Evolutionary conservation across 805 yeast species (phyloP).

Genomic region (Henningerozyma blattae): DNA sequence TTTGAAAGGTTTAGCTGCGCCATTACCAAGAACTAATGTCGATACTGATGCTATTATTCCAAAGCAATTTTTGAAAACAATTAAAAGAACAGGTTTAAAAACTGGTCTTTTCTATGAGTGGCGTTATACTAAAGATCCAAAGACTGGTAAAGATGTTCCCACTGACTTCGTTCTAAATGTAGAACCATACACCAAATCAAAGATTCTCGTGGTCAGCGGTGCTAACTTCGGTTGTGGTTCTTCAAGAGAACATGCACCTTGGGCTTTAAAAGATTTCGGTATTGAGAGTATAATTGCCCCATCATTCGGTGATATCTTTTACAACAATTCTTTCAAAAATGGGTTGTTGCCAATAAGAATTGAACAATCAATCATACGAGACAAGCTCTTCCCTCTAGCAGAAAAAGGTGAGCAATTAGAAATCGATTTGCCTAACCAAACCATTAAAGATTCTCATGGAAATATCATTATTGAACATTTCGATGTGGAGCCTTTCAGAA

Average conservation of each 20-base stretch:
- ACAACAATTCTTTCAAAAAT: conserved; percentile 93
- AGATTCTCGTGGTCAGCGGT: conserved; percentile 83
- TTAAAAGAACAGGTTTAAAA: conserved; percentile 89
- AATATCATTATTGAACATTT: conserved; percentile 72
- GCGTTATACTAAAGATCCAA: conserved; percentile 52
- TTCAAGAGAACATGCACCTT: conserved; percentile 98
- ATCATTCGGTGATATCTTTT: conserved; percentile 95
- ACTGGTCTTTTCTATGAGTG: conserved; percentile 86
- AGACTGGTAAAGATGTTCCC: conserved; percentile 55
- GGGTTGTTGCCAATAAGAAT: conserved; percentile 88
- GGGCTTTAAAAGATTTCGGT: conserved; percentile 98
- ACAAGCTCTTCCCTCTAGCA: conserved; percentile 73
- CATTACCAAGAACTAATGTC: conserved; percentile 86
- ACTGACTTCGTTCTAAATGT: conserved; percentile 90
- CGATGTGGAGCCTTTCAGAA: conserved; percentile 84
- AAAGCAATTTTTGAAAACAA: conserved; percentile 94
- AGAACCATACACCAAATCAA: conserved; percentile 68
- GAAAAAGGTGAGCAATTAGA: conserved; percentile 54
- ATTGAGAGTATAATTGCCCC: conserved; percentile 94
- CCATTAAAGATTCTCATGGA: conserved; percentile 53
- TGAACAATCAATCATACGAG: conserved; percentile 61
- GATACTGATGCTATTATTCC: conserved; percentile 99
- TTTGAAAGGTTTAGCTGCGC: conserved; percentile 83
- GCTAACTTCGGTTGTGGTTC: conserved; percentile 99
- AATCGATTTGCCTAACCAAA: conserved; percentile 80